A percentile compares a stretch with the other conserved stretches of the same genome.
Conservation (phyloP, 495 filamentous ascomycete genomes). For the Lasiosphaeria hispida region DNA sequence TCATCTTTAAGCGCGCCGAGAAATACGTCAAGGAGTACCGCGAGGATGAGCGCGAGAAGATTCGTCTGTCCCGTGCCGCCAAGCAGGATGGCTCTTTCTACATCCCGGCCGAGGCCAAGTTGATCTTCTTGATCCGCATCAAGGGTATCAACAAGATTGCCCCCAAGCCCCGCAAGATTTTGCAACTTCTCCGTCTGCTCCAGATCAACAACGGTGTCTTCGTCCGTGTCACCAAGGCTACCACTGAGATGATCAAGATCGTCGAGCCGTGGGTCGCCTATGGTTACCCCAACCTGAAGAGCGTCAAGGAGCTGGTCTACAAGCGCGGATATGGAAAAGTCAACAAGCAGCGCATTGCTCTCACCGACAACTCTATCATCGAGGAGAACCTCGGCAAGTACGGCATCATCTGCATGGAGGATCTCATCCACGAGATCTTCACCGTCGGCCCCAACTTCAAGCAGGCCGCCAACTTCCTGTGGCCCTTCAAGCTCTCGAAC, state of each 20-base stretch:
- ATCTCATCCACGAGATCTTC: constrained; percentile 98
- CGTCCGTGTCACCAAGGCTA: constrained; percentile 95
- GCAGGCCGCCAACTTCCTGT: constrained; percentile 99
- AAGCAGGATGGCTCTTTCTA: constrained; percentile 93
- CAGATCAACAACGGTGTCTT: constrained; percentile 99
- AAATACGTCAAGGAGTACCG: constrained; percentile 99
- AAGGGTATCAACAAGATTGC: constrained; percentile 99
- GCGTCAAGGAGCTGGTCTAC: constrained; percentile 97
- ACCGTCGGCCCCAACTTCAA: constrained; percentile 99
- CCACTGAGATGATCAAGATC: constrained; percentile 94
- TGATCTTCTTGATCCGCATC: constrained; percentile 98
- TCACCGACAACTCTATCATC: constrained; percentile 97
- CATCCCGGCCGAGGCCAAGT: constrained; percentile 89
- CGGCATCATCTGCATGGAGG: constrained; percentile 99
- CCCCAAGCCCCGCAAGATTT: constrained; percentile 99
- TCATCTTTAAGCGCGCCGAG: constrained; percentile 99
- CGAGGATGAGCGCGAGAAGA: constrained; percentile 95
- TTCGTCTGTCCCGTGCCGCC: constrained; percentile 81
- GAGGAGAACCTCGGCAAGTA: constrained; percentile 95
- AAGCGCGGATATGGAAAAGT: constrained; percentile 99
- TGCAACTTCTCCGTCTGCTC: constrained; percentile 96
- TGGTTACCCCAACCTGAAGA: constrained; percentile 98
- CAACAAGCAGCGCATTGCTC: constrained; percentile 89
- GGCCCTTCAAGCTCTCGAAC: constrained; percentile 99
- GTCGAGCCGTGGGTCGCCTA: constrained; percentile 98